These are phyloP conservation scores for Raddia distichophylla DNA, from an alignment of 176 grass and related monocot genomes.

Conservation along the genomic window DNA sequence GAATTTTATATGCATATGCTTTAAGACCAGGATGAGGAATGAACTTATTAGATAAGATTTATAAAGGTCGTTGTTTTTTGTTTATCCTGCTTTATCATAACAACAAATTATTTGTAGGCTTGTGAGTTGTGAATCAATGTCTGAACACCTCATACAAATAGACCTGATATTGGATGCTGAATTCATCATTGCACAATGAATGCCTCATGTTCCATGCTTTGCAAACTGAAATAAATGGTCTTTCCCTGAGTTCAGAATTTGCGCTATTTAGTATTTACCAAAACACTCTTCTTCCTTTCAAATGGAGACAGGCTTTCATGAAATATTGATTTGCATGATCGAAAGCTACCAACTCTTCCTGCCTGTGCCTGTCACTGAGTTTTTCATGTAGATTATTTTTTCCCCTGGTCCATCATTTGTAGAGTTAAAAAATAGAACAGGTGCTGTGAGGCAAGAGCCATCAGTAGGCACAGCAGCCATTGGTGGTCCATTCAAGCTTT, in stretches of 20 bases:
- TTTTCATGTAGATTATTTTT: neutral
- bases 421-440: slow-evolving; percentile 64
- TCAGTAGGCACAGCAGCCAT: slow-evolving; percentile 58
- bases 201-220: neutral
- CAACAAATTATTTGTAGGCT: neutral
- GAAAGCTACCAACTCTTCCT: neutral
- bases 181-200: neutral
- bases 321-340: neutral
- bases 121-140: neutral
- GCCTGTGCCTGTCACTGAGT: neutral
- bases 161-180: neutral
- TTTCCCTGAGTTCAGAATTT: slow-evolving; percentile 1
- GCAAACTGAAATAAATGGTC: neutral
- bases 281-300: neutral
- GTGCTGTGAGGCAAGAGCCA: slow-evolving; percentile 56
- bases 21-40: neutral
- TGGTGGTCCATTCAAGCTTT: slow-evolving; percentile 74
- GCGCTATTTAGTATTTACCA: slow-evolving; percentile 9
- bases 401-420: neutral
- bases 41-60: neutral
- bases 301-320: slow-evolving; percentile 11
- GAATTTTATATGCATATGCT: neutral
- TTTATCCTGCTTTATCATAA: neutral
- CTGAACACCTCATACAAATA: neutral
- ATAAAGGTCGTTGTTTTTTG: neutral